Evolutionary conservation across 1,284 basidiomycete species (phyloP), one percentile per base, ranked within the genome.

Genomic region (Cryptococcus hybrid): DNA sequence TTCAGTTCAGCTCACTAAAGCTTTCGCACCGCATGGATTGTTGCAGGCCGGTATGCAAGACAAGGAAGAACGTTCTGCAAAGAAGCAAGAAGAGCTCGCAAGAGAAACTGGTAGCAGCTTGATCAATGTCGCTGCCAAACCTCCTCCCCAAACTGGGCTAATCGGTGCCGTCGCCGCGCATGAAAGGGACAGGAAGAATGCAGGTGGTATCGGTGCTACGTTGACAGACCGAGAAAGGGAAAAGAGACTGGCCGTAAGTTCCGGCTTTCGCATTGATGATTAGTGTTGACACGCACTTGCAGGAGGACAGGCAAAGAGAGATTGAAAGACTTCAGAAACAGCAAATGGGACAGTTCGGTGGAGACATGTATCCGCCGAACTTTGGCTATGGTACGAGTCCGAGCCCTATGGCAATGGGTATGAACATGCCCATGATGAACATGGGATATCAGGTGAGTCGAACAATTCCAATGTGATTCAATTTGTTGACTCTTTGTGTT

Each of bases 191-290:
- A 84, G 92, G 62, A 93, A 95, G 75, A 86, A 91, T 43, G 91
- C 95, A 52, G 94, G 95, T 54, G 95, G 95, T 34, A 85, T 96
- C 37, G 95, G 95, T 56, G 93, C 94, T 36, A 86, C 91, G 1
- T 80, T 99, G 65, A 98, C 95, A 1, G 94, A 98, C 79, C 85
- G 93, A 42, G 94, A 98, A 78, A 85, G 93, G 49, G 92, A 98
- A 74, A 89, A 91, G 71, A 84, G 93, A 34, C 59, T 90, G 34
- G 92, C 89, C 18, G 75, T 77, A 63, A 78, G 73, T 71, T 0
- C 38, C 30, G 30, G 30, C 4, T 4, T 30, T 30, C 30, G 30
- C 30, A 3, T 43, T 43, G 12, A 40, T 35, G 8, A 35, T 40
- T 13, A 13, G 7, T 15, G 15, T 34, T 43, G 43, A 15, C 44